These are phyloP conservation scores for Yamadazyma membranifaciens DNA, from an alignment of 1,139 yeast genomes.

Conservation along the genomic window DNA sequence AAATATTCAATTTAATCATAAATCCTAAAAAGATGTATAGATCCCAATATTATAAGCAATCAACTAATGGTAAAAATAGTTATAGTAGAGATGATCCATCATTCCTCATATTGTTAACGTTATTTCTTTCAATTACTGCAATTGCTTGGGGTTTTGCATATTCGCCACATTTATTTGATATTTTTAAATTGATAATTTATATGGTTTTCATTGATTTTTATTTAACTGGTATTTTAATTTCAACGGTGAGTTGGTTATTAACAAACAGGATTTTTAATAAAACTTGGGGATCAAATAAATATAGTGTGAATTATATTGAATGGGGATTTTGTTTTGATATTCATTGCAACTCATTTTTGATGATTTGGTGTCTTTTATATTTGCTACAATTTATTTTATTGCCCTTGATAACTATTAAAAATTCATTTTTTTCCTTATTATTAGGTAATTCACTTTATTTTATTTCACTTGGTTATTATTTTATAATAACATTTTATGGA, in stretches of 20 bases:
- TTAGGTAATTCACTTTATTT: slow-evolving; percentile 79
- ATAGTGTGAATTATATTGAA: slow-evolving; percentile 60
- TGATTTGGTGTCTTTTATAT: slow-evolving; percentile 78
- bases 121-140: slow-evolving; percentile 68
- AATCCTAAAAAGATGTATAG: slow-evolving; percentile 82
- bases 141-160: slow-evolving; percentile 90
- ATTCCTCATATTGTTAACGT: slow-evolving; percentile 68
- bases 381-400: slow-evolving; percentile 72
- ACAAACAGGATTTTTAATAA: slow-evolving; percentile 60
- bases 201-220: slow-evolving; percentile 87
- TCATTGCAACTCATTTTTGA: slow-evolving; percentile 83
- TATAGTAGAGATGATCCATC: slow-evolving; percentile 94
- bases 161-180: slow-evolving; percentile 59
- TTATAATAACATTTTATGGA: slow-evolving; percentile 80
- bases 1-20: slow-evolving; percentile 67
- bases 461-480: slow-evolving; percentile 70
- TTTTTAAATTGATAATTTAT: slow-evolving; percentile 63
- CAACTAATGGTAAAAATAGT: slow-evolving; percentile 26
- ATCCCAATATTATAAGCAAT: slow-evolving; percentile 65
- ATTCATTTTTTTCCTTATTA: slow-evolving; percentile 58
- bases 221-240: slow-evolving; percentile 63
- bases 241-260: slow-evolving; percentile 72
- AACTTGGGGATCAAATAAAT: slow-evolving; percentile 32
- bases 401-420: slow-evolving; percentile 65
- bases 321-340: slow-evolving; percentile 96